Evolutionary conservation across 352 stramenopile genomes (phyloP).

Genomic region (Pythium insidiosum): DNA sequence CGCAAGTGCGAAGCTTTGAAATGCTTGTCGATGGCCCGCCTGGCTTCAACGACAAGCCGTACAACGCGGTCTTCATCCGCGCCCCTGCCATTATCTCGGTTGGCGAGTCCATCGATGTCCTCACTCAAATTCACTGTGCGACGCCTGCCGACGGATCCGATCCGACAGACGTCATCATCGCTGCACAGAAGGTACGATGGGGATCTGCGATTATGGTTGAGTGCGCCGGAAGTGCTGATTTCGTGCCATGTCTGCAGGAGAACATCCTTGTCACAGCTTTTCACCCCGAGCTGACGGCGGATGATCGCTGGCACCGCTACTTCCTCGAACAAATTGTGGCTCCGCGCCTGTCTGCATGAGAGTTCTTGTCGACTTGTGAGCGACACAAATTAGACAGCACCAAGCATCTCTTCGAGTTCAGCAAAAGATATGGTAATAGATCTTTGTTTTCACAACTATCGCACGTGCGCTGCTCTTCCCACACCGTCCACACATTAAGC

Average conservation of each 20-base stretch:
- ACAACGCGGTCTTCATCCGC: constrained; percentile 95
- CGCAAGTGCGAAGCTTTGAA: constrained; percentile 85
- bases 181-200: constrained; percentile 61
- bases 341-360: too few species aligned
- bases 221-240: too few species aligned
- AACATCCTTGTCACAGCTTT: constrained; percentile 94
- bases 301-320: constrained; percentile 93
- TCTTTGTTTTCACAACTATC: background rate
- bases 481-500: background rate
- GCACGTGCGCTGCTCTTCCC: too few species aligned
- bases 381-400: too few species aligned
- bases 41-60: constrained; percentile 52
- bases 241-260: constrained; percentile 34
- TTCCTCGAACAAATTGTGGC: constrained; percentile 82
- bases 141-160: constrained; percentile 69
- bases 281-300: constrained; percentile 93
- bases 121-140: constrained; percentile 81
- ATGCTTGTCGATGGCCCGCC: constrained; percentile 51
- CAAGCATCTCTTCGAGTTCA: too few species aligned
- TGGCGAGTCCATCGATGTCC: constrained; percentile 83
- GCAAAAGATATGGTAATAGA: constrained; percentile 20
- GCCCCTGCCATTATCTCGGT: constrained; percentile 93
- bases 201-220: too few species aligned
- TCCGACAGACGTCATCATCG: constrained; percentile 74
- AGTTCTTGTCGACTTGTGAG: constrained; percentile 29